These are phyloP conservation scores for Phyllosticta citriasiana DNA, from an alignment of 2,329 filamentous ascomycete genomes.

Conservation along the genomic window DNA sequence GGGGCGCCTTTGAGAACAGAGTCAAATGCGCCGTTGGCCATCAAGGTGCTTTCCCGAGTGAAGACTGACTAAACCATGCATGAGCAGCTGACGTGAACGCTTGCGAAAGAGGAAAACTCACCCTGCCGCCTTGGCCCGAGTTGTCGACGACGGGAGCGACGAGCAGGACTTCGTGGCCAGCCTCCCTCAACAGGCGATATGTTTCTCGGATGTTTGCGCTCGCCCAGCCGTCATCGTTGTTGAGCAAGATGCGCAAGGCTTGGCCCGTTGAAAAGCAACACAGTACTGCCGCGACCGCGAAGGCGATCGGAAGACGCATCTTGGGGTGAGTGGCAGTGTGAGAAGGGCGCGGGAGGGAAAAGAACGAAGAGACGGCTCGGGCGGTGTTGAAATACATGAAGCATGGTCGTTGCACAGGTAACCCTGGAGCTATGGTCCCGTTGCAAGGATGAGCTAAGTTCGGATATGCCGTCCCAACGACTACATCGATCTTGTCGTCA, in stretches of 20 bases:
- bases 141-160: slow-evolving; percentile 35
- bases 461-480: not conserved
- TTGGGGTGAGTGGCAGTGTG: not conserved
- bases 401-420: not conserved
- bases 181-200: slow-evolving; percentile 20
- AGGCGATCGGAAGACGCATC: not conserved
- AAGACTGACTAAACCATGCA: slow-evolving; percentile 23
- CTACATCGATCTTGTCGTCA: not conserved
- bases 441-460: not conserved
- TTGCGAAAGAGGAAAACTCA: slow-evolving; percentile 5
- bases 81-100: not conserved
- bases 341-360: not conserved
- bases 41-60: slow-evolving; percentile 34
- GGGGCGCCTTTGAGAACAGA: slow-evolving; percentile 39
- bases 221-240: slow-evolving; percentile 31
- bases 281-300: slow-evolving; percentile 12
- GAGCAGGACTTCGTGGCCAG: slow-evolving; percentile 29
- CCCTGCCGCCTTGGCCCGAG: slow-evolving; percentile 36
- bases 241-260: slow-evolving; percentile 27
- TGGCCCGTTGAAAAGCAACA: slow-evolving; percentile 13
- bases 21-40: slow-evolving; percentile 33
- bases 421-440: not conserved
- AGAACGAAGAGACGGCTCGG: not conserved
- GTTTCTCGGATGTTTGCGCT: slow-evolving; percentile 28
- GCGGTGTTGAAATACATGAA: not conserved